Conservation (phyloP, 805 yeast genomes). For the Sugiyamaella qingdaonensis region DNA sequence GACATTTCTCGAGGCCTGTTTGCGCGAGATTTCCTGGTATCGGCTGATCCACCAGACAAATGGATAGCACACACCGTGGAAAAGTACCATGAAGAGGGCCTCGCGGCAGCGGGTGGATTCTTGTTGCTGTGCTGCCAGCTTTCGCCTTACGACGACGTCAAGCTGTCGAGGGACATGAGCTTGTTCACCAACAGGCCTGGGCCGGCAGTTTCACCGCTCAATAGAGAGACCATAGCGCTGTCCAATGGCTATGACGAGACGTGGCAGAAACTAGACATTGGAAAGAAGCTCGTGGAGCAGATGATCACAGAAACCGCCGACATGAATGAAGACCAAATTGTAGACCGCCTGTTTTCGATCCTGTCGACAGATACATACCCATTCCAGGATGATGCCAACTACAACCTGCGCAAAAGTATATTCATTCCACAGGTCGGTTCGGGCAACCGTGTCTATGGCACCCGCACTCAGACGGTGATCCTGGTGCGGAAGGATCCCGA, state of each 20-base stretch:
- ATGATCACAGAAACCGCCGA: constrained; percentile 23
- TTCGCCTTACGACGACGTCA: constrained; percentile 26
- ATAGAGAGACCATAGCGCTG: constrained; percentile 2
- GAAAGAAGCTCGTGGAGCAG: constrained; percentile 41
- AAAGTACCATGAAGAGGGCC: constrained; percentile 26
- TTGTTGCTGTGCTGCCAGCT: constrained; percentile 50
- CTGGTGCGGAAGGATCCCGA: constrained; percentile 43
- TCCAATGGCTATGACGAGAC: constrained; percentile 42
- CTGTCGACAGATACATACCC: constrained; percentile 45
- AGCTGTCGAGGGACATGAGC: constrained; percentile 22
- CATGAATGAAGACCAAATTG: constrained; percentile 33
- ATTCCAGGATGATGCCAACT: constrained; percentile 34
- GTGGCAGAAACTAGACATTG: constrained; percentile 70
- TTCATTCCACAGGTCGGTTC: constrained; percentile 56
- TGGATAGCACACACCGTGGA: constrained; percentile 42
- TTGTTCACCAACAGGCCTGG: constrained; percentile 13
- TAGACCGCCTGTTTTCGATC: constrained; percentile 50
- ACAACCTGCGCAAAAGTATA: constrained; percentile 52
- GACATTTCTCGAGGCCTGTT: constrained; percentile 52
- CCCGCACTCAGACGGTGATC: constrained; percentile 80
- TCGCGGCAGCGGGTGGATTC: constrained; percentile 55
- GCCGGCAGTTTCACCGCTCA: not conserved
- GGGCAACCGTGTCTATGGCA: constrained; percentile 69
- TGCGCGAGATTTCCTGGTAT: constrained; percentile 43
- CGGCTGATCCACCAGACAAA: constrained; percentile 35